These are phyloP conservation scores for Globisporangium mamillatum DNA, from an alignment of 352 stramenopile genomes.

Conservation along the genomic window DNA sequence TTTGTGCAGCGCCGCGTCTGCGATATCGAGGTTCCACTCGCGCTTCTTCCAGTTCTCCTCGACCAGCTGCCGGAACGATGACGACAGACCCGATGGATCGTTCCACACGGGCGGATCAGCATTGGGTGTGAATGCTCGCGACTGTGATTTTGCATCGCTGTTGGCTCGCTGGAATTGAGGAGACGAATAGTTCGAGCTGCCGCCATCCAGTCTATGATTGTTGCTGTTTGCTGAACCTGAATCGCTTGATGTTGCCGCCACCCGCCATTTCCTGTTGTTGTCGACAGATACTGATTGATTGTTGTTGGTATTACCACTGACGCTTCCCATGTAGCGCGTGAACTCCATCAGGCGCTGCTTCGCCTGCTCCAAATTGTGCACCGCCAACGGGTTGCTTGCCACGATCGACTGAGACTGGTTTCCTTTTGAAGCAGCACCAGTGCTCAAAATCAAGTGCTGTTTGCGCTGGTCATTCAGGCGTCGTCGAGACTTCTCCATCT, in stretches of 20 bases:
- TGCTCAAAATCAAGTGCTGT: slow-evolving; percentile 26
- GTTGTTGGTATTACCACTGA: neutral
- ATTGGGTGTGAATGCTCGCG: neutral
- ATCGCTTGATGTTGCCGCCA: neutral
- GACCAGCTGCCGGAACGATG: slow-evolving; percentile 46
- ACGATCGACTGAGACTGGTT: neutral
- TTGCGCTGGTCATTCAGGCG: slow-evolving; percentile 49
- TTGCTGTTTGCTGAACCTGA: neutral
- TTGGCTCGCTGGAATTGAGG: neutral
- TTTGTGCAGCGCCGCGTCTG: slow-evolving; percentile 25
- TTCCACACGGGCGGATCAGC: slow-evolving; percentile 8
- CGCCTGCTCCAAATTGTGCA: slow-evolving; percentile 16
- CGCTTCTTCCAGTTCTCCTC: slow-evolving; percentile 55
- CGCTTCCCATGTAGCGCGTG: slow-evolving; percentile 11
- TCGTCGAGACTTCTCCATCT: slow-evolving; percentile 44
- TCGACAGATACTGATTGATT: neutral
- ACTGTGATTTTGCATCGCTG: neutral
- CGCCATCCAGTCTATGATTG: neutral
- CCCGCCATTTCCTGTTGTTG: slow-evolving; percentile 17
- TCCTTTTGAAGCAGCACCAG: neutral
- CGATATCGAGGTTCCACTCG: slow-evolving; percentile 18
- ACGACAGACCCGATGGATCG: slow-evolving; percentile 53
- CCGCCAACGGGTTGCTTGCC: slow-evolving; percentile 1
- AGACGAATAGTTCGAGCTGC: neutral
- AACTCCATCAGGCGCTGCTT: slow-evolving; percentile 14